These are phyloP conservation scores for Cordia subcordata DNA, from an alignment of 257 asterid species.

Conservation along the genomic window DNA sequence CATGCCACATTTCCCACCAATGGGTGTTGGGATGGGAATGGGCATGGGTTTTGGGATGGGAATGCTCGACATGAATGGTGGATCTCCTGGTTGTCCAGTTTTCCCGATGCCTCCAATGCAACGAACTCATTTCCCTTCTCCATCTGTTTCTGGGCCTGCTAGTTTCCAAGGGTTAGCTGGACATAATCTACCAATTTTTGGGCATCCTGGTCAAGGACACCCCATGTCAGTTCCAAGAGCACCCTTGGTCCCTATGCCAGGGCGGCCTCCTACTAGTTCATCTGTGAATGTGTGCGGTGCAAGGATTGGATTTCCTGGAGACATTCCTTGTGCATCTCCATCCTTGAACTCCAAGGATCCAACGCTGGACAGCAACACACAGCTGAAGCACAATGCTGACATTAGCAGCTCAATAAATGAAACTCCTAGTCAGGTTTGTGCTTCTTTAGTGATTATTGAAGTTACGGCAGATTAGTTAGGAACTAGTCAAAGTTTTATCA, in stretches of 20 bases:
- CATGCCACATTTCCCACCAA: conserved; percentile 52
- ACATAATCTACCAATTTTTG: conserved; percentile 37
- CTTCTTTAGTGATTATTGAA: not conserved
- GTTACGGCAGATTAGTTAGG: not conserved
- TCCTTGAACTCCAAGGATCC: conserved; percentile 24
- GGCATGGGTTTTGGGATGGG: conserved; percentile 67
- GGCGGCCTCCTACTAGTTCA: conserved; percentile 29
- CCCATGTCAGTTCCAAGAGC: conserved; percentile 39
- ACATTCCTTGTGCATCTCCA: conserved; percentile 30
- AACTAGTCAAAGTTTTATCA: too few relatives aligned
- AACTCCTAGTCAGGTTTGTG: conserved; percentile 51
- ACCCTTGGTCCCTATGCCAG: conserved; percentile 39
- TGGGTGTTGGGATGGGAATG: conserved; percentile 68
- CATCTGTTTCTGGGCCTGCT: conserved; percentile 35
- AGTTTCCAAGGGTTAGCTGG: conserved; percentile 51
- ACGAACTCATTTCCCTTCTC: conserved; percentile 42
- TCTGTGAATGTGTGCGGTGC: conserved; percentile 29
- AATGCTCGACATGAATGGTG: conserved; percentile 66
- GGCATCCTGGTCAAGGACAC: conserved; percentile 57
- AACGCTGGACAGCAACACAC: conserved; percentile 22
- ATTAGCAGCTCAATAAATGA: conserved; percentile 31
- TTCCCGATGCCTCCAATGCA: conserved; percentile 52
- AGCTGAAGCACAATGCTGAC: conserved; percentile 28
- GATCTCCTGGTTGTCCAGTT: conserved; percentile 49
- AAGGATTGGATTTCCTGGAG: conserved; percentile 26